Conservation (phyloP, 2,329 filamentous ascomycete species). For the Aspergillus sp. region DNA sequence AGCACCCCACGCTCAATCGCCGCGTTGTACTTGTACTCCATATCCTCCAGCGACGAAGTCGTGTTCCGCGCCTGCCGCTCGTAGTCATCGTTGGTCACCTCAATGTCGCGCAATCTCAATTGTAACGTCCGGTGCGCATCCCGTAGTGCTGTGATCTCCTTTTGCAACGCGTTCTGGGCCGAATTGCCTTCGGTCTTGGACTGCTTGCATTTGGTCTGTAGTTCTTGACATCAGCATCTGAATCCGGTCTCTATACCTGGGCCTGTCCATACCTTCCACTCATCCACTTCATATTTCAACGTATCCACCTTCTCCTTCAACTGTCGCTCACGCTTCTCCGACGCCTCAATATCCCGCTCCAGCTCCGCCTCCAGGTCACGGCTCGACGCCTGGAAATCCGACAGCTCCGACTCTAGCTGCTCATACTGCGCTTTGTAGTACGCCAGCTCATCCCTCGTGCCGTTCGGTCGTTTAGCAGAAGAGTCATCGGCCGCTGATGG, state of each 20-base stretch:
- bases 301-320: slow-evolving; percentile 81
- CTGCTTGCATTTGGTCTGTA: slow-evolving; percentile 87
- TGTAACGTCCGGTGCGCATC: slow-evolving; percentile 75
- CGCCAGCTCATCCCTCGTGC: slow-evolving; percentile 64
- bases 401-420: slow-evolving; percentile 78
- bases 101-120: slow-evolving; percentile 80
- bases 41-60: slow-evolving; percentile 87
- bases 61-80: slow-evolving; percentile 94
- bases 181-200: slow-evolving; percentile 79
- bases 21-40: slow-evolving; percentile 95
- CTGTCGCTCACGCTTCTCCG: slow-evolving; percentile 82
- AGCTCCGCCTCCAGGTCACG: slow-evolving; percentile 89
- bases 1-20: slow-evolving; percentile 86
- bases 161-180: slow-evolving; percentile 80
- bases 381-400: slow-evolving; percentile 89
- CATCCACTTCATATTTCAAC: slow-evolving; percentile 81
- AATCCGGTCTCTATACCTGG: background rate
- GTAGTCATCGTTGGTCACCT: slow-evolving; percentile 97
- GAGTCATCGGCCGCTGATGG: slow-evolving; percentile 27
- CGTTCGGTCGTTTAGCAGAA: slow-evolving; percentile 29
- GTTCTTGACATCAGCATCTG: slow-evolving; percentile 3
- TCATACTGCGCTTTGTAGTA: slow-evolving; percentile 98
- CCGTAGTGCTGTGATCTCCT: slow-evolving; percentile 87
- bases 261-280: slow-evolving; percentile 72
- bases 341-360: slow-evolving; percentile 90